Percentiles rank a stretch among this genome's conserved stretches.
Evolutionary conservation across 2,329 filamentous ascomycete species (phyloP).

Genomic region (Chalaropsis thielavioides): DNA sequence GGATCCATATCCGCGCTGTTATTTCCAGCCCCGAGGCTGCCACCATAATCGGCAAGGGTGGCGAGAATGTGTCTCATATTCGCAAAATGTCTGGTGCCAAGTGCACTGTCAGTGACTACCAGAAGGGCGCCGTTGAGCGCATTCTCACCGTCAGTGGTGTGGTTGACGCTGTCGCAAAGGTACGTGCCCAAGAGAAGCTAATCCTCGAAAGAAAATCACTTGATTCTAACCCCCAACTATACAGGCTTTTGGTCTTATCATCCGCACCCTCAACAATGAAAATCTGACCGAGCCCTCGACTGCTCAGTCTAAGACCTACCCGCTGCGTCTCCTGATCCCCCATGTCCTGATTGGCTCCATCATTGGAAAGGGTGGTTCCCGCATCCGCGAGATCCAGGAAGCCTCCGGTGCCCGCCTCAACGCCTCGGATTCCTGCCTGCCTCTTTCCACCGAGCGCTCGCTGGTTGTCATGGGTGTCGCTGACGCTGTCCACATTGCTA

Average conservation of each 20-base stretch:
- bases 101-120: conserved; percentile 97
- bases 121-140: conserved; percentile 90
- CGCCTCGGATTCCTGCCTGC: conserved; percentile 86
- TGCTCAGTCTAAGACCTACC: conserved; percentile 91
- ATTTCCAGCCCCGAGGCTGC: conserved; percentile 96
- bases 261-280: conserved; percentile 95
- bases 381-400: conserved; percentile 97
- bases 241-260: conserved; percentile 92
- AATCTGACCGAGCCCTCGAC: conserved; percentile 76
- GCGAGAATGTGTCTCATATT: conserved; percentile 96
- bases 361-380: conserved; percentile 90
- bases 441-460: conserved; percentile 91
- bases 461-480: conserved; percentile 95
- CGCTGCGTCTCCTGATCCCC: conserved; percentile 83
- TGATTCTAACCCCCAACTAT: conserved; percentile 21
- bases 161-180: conserved; percentile 93
- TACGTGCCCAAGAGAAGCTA: conserved; percentile 27
- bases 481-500: conserved; percentile 95
- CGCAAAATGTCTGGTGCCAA: conserved; percentile 89
- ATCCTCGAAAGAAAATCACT: background rate
- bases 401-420: conserved; percentile 92
- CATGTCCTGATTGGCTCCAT: conserved; percentile 97
- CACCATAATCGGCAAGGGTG: conserved; percentile 95
- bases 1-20: conserved; percentile 93
- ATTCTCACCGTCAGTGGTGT: conserved; percentile 94